These are phyloP conservation scores for Ampelocalamus luodianensis DNA, from an alignment of 176 grass and related monocot genomes.

Conservation along the genomic window DNA sequence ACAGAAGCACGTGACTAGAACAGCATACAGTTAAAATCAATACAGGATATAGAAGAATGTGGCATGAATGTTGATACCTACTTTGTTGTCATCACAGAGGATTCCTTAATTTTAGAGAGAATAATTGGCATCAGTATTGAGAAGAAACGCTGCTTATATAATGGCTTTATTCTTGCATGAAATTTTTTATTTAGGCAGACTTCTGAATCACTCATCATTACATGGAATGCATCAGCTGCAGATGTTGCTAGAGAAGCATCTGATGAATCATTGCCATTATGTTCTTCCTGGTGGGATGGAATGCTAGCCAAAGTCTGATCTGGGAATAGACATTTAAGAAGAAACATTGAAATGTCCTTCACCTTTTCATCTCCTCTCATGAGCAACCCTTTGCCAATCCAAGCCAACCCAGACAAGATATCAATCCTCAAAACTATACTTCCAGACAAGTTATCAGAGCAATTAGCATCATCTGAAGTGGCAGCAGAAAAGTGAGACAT, in stretches of 20 bases:
- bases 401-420: slow-evolving; percentile 69
- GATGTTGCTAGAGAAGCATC: slow-evolving; percentile 54
- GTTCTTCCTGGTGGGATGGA: slow-evolving; percentile 36
- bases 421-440: slow-evolving; percentile 43
- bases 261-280: slow-evolving; percentile 21
- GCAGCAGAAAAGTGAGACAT: slow-evolving; percentile 32
- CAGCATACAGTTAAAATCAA: slow-evolving; percentile 6
- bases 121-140: slow-evolving; percentile 78
- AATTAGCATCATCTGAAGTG: slow-evolving; percentile 27
- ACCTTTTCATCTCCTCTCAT: slow-evolving; percentile 95
- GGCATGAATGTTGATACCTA: slow-evolving; percentile 42
- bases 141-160: slow-evolving; percentile 99
- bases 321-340: slow-evolving; percentile 71
- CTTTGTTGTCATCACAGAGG: slow-evolving; percentile 47
- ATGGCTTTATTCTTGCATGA: slow-evolving; percentile 84
- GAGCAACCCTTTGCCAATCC: slow-evolving; percentile 93
- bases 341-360: slow-evolving; percentile 82
- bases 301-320: slow-evolving; percentile 34
- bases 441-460: slow-evolving; percentile 21
- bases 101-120: slow-evolving; percentile 79
- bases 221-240: slow-evolving; percentile 81
- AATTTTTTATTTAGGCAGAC: slow-evolving; percentile 88
- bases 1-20: slow-evolving; percentile 19
- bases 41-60: slow-evolving; percentile 11
- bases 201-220: slow-evolving; percentile 92